phyloP scores from a whole-genome alignment of 2,329 filamentous ascomycete species.

The Monilinia laxa region DNA sequence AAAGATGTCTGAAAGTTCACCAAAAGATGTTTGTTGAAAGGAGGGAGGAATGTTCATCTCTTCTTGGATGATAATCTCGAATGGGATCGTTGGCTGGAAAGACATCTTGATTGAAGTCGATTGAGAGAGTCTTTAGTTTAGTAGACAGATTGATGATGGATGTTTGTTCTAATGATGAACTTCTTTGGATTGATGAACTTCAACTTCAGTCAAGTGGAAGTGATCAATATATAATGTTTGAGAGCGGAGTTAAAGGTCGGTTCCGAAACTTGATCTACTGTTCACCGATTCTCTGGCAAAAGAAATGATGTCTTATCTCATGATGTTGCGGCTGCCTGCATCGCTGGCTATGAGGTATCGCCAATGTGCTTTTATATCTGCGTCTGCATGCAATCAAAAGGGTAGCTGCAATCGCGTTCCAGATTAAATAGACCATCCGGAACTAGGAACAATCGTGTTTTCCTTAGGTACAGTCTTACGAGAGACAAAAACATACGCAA shows the following conservation, averaged over 20 bases:
- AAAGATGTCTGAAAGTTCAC: not conserved
- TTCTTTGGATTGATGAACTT: conserved; percentile 9
- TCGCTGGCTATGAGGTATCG: not conserved
- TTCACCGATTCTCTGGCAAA: not conserved
- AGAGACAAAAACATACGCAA: not conserved
- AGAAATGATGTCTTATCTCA: not conserved
- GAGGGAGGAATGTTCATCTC: conserved; percentile 12
- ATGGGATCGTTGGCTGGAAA: conserved; percentile 6
- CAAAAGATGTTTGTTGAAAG: not conserved
- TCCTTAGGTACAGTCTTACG: not conserved
- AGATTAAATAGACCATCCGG: not conserved
- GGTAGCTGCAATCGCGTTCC: conserved; percentile 1
- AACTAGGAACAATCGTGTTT: conserved; percentile 6
- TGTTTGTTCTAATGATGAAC: not conserved
- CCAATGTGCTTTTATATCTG: conserved; percentile 6
- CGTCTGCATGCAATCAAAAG: conserved; percentile 16
- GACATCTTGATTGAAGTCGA: conserved; percentile 17
- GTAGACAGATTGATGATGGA: not conserved
- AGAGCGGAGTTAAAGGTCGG: not conserved
- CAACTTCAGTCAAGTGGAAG: conserved; percentile 9
- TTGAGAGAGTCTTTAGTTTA: not conserved
- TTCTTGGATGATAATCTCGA: conserved; percentile 8
- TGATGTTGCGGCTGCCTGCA: conserved; percentile 14
- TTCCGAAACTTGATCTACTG: not conserved
- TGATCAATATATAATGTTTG: conserved; percentile 15